A percentile compares a stretch with the other conserved stretches of the same genome.
Evolutionary conservation across 1,284 basidiomycete species (phyloP).

Genomic region (Tylopilus sp.): DNA sequence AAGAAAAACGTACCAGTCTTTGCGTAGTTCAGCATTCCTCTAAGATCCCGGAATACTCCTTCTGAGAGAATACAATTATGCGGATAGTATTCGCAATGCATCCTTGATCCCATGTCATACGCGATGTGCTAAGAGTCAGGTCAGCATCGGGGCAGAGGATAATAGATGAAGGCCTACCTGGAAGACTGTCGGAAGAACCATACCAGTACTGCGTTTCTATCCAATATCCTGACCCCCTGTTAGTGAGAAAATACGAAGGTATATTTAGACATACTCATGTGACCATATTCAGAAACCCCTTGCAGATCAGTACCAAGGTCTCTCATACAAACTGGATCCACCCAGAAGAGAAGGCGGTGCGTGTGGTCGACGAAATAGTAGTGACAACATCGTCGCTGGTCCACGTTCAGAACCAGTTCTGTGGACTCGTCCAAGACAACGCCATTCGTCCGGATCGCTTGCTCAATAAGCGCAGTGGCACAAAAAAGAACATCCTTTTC

Average conservation of each 20-base stretch:
- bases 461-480: neutral
- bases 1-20: conserved; percentile 21
- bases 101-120: conserved; percentile 12
- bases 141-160: neutral
- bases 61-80: conserved; percentile 19
- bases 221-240: neutral
- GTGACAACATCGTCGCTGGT: neutral
- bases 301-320: neutral
- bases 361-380: neutral
- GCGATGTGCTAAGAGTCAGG: no score
- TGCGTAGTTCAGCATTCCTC: conserved; percentile 34
- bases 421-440: neutral
- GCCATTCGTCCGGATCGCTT: neutral
- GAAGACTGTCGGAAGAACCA: neutral
- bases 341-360: neutral
- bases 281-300: neutral
- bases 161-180: neutral
- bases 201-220: neutral
- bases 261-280: neutral
- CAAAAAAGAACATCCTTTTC: neutral
- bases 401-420: neutral
- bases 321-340: neutral
- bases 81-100: conserved; percentile 34
- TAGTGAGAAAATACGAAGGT: neutral
- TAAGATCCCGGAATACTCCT: conserved; percentile 20